These are phyloP conservation scores for Alnus glutinosa DNA, from an alignment of 306 rosid genomes.

Conservation along the genomic window DNA sequence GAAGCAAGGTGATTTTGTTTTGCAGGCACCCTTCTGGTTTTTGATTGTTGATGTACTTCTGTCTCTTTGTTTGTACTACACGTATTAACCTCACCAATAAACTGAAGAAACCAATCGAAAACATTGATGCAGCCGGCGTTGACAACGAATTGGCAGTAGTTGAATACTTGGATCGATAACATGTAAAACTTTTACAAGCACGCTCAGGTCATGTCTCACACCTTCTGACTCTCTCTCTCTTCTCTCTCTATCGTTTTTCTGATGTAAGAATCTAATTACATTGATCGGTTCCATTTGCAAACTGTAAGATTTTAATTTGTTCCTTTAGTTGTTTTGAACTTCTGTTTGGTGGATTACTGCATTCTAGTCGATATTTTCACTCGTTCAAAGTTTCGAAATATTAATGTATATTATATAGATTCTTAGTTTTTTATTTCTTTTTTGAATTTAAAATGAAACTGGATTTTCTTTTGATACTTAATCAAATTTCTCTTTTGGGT, in stretches of 20 bases:
- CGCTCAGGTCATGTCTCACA: conserved; percentile 50
- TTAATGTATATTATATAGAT: too few relatives aligned
- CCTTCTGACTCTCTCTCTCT: not conserved
- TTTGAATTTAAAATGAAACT: too few relatives aligned
- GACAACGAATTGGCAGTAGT: conserved; percentile 74
- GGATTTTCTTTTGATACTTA: too few relatives aligned
- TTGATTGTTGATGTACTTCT: conserved; percentile 9
- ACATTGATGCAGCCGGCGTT: conserved; percentile 64
- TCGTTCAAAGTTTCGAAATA: too few relatives aligned
- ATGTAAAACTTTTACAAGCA: conserved; percentile 61
- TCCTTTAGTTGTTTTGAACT: too few relatives aligned
- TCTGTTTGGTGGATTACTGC: too few relatives aligned
- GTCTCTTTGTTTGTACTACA: not conserved
- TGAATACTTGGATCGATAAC: conserved; percentile 80
- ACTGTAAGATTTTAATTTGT: too few relatives aligned
- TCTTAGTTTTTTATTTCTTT: too few relatives aligned
- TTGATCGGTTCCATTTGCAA: too few relatives aligned
- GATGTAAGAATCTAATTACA: not conserved
- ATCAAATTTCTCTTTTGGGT: too few relatives aligned
- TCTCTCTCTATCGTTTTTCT: not conserved
- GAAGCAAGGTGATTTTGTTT: conserved; percentile 65
- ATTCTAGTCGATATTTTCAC: too few relatives aligned
- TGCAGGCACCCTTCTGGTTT: not conserved
- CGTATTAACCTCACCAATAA: conserved; percentile 23
- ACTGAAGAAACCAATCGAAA: conserved; percentile 42